Conservation (phyloP, 371 early-diverging fungal species). For the Coemansia sp. region DNA sequence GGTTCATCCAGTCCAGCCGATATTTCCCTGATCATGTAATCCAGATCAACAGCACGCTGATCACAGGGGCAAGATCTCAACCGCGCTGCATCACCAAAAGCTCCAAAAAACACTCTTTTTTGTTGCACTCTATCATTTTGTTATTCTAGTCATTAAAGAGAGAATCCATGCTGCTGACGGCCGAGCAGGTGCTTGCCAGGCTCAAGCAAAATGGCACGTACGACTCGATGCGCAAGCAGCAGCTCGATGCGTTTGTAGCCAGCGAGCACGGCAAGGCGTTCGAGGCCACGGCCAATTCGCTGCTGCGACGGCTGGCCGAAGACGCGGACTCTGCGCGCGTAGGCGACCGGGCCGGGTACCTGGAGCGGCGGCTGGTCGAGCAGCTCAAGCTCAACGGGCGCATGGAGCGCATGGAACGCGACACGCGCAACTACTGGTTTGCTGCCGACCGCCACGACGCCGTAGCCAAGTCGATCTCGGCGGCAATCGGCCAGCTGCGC, state of each 20-base stretch:
- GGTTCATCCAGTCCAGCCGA: no score
- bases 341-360: conserved; percentile 3
- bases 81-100: no score
- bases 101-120: no score
- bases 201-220: conserved; percentile 28
- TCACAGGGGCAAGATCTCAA: no score
- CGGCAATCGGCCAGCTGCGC: conserved; percentile 5
- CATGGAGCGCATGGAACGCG: conserved; percentile 29
- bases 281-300: neutral
- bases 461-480: neutral
- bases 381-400: conserved; percentile 15
- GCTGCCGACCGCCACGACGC: neutral
- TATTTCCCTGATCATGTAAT: no score
- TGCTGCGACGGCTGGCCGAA: conserved; percentile 7
- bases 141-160: neutral
- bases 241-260: conserved; percentile 18
- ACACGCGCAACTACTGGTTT: conserved; percentile 40
- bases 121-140: neutral
- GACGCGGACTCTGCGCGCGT: conserved; percentile 12
- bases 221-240: conserved; percentile 24
- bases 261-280: conserved; percentile 27
- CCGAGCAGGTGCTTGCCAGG: conserved; percentile 26
- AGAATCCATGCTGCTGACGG: conserved; percentile 11
- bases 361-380: conserved; percentile 18
- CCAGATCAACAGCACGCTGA: no score